A percentile compares a stretch with the other conserved stretches of the same genome.
phyloP scores from a whole-genome alignment of 495 filamentous ascomycete genomes.

The Saxophila tyrrhenica region DNA sequence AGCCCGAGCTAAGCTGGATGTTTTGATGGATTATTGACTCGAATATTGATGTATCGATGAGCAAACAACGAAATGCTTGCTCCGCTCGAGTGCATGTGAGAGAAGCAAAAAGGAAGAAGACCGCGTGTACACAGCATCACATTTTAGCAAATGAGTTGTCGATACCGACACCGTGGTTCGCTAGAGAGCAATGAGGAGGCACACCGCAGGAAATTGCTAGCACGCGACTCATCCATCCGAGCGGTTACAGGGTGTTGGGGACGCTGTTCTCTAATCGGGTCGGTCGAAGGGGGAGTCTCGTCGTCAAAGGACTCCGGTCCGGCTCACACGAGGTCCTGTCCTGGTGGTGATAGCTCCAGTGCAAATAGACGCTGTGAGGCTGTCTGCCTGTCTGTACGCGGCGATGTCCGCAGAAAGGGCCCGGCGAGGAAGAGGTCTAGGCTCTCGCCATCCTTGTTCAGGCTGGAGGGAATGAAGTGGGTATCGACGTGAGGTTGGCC shows the following conservation, averaged over 20 bases:
- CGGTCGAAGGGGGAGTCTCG: too few species aligned
- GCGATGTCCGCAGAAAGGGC: not conserved
- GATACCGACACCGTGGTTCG: not conserved
- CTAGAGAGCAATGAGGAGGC: not conserved
- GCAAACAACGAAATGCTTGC: too few species aligned
- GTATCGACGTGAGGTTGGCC: not conserved
- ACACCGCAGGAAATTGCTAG: not conserved
- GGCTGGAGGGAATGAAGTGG: not conserved
- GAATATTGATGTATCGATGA: too few species aligned
- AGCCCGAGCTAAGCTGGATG: not conserved
- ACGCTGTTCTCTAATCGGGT: too few species aligned
- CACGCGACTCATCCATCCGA: not conserved
- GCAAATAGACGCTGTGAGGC: too few species aligned
- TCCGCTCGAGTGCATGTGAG: not conserved
- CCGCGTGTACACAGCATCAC: not conserved
- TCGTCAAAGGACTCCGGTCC: too few species aligned
- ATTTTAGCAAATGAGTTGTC: not conserved
- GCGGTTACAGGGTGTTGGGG: too few species aligned
- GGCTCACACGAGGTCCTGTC: too few species aligned
- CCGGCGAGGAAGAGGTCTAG: not conserved
- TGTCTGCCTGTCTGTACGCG: too few species aligned
- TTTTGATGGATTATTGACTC: too few species aligned
- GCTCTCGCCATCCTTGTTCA: not conserved
- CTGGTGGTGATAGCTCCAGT: too few species aligned
- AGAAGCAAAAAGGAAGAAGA: not conserved